Base-by-base conservation (phyloP, 805 yeast species). In the Wickerhamomyces bovis region DNA sequence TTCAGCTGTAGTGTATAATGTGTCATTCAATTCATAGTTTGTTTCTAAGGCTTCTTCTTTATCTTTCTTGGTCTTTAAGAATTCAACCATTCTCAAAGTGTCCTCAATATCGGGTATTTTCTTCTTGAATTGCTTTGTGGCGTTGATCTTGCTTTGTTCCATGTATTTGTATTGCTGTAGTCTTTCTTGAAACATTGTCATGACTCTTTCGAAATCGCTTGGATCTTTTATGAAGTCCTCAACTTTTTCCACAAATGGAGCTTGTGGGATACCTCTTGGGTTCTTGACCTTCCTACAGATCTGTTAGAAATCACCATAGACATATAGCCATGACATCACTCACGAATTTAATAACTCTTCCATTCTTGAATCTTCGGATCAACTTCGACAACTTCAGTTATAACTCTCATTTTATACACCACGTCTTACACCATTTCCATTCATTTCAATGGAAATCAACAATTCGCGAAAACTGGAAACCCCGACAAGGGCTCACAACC, bases 231-330 rank as follows among this genome's bases (percentile, higher is more conserved):
- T 76, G 55, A 81, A 78, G 43, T 80, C 83, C 46, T 81, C 94
- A 10, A 90, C 94, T 47, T 80, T 79, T 52, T 85, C 95, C 44
- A 94, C 81, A 65, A 94, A 94, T 38, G 95, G 96, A 1, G 99
- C 99, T 61, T 87, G 85, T 7, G 99, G 99, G 47, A 94, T 94
- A 4, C 99, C 99, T 53, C 98, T 77, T 10, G 97, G 94, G 60
- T 94, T 94, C 51, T 58, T 57, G 15, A 51, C 50, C n/a, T 53
- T 51, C 4, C 57, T 53, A 38, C 19, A 3, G 10, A 16, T 13
- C 36, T 19, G 31, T 40, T 23, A 38, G 44, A n/a, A n/a, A n/a
- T n/a, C n/a, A n/a, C n/a, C n/a, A n/a, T n/a, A n/a, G n/a, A n/a
- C n/a, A n/a, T n/a, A n/a, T n/a, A n/a, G n/a, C n/a, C 3, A 16